phyloP scores from a whole-genome alignment of 805 yeast species.

The Candida andamanensis region DNA sequence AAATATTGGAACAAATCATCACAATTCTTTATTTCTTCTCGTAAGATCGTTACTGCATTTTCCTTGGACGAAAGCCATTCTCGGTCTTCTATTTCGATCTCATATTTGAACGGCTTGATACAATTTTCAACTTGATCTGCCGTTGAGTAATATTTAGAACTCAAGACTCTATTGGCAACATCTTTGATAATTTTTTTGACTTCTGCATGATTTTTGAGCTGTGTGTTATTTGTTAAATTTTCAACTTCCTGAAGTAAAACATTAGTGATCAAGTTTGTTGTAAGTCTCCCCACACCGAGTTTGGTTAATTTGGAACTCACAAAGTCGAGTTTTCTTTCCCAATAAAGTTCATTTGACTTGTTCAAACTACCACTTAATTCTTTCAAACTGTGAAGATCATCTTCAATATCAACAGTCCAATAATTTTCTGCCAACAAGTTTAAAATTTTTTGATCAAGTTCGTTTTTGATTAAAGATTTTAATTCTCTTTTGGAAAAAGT shows the following conservation, averaged over 20 bases:
- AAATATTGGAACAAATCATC: slow-evolving; percentile 54
- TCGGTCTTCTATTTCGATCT: slow-evolving; percentile 90
- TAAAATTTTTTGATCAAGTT: slow-evolving; percentile 82
- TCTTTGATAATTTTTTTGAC: slow-evolving; percentile 77
- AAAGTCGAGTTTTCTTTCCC: slow-evolving; percentile 85
- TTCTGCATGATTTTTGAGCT: slow-evolving; percentile 78
- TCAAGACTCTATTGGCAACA: slow-evolving; percentile 77
- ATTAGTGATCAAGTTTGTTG: slow-evolving; percentile 78
- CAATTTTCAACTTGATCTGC: slow-evolving; percentile 99
- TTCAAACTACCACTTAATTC: slow-evolving; percentile 47
- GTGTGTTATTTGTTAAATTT: slow-evolving; percentile 66
- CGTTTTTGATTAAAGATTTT: slow-evolving; percentile 70
- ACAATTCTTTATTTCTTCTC: slow-evolving; percentile 85
- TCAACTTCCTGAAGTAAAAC: slow-evolving; percentile 75
- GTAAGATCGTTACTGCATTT: slow-evolving; percentile 64
- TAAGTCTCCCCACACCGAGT: slow-evolving; percentile 86
- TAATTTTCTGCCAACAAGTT: slow-evolving; percentile 85
- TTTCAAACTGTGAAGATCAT: slow-evolving; percentile 43
- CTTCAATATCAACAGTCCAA: slow-evolving; percentile 56
- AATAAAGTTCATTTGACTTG: slow-evolving; percentile 38
- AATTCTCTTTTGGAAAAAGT: slow-evolving; percentile 80
- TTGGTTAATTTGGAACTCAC: slow-evolving; percentile 83
- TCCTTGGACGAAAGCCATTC: slow-evolving; percentile 86
- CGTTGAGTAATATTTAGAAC: slow-evolving; percentile 76
- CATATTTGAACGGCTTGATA: slow-evolving; percentile 96